Conservation (phyloP, 2,329 filamentous ascomycete genomes). For the Colletotrichum somersetense region DNA sequence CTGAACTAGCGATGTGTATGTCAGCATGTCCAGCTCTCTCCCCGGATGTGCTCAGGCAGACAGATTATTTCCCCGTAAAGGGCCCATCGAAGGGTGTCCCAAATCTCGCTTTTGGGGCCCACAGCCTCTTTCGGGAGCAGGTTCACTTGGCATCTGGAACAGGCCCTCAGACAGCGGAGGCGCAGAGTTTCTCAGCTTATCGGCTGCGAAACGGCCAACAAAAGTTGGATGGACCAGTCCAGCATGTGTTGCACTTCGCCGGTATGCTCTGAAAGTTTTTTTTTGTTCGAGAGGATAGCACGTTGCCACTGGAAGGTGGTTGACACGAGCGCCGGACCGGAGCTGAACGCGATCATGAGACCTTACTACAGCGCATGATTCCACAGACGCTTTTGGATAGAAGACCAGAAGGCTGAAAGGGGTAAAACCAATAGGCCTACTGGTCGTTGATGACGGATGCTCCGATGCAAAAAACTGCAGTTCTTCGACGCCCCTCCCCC, state of each 20-base stretch:
- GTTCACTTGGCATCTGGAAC: background rate
- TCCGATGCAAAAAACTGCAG: background rate
- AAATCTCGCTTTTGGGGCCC: constrained; percentile 18
- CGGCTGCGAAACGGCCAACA: no score
- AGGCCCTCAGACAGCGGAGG: background rate
- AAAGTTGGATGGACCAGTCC: no score
- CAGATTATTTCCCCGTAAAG: constrained; percentile 7
- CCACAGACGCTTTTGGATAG: background rate
- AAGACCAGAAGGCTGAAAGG: background rate
- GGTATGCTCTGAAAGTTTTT: no score
- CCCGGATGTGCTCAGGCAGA: constrained; percentile 19
- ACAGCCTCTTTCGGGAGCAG: constrained; percentile 26
- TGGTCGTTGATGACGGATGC: background rate
- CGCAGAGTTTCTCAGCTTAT: background rate
- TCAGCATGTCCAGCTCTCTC: background rate
- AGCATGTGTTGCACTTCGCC: background rate
- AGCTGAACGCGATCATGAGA: background rate
- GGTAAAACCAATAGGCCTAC: background rate
- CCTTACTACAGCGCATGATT: background rate
- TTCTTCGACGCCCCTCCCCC: background rate
- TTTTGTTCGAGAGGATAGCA: no score
- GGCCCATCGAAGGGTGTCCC: constrained; percentile 23
- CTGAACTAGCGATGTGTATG: background rate
- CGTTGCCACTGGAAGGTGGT: background rate
- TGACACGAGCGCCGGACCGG: background rate